Base-by-base conservation (phyloP, 768 basidiomycete species). In the Mycena floridula region DNA sequence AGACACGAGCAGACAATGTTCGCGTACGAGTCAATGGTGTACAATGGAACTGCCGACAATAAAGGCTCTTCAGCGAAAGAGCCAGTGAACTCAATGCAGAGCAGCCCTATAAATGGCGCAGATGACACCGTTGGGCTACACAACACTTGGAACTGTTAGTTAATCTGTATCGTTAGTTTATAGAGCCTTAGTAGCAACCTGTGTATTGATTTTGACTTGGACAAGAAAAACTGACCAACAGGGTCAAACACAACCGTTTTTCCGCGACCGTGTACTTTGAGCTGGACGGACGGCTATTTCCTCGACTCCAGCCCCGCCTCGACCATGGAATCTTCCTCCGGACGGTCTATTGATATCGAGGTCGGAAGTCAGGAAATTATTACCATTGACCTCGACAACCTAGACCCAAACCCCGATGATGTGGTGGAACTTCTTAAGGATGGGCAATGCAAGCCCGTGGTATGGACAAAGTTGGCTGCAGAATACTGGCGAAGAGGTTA, bases 401-500 rank as follows among this genome's bases (percentile, higher is more conserved):
- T 98, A 41, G 86, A 89, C 61, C 81, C 81, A 4, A 82, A 79
- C 55, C 80, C 84, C 6, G 80, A 84, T 49, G 84, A 88, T 48
- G 79, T 90, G 2, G 66, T 86, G 40, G 81, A 85, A 53, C 61
- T 93, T 3, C 60, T 93, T 39, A 76, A 73, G 46, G 82, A 87
- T 24, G 84, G 83, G 0, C 77, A 82, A 44, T 88, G 84, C 44
- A 79, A 69, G 47, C 79, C 81, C 15, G 79, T 76, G 58, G 77
- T 85, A 9, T 94, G 89, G 89, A 81, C 86, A 1, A 81, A 79
- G 49, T 72, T 94, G 18, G 90, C 91, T 7, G 81, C 80, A 13
- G 92, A 94, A 64, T 94, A 95, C 56, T 91, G 90, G 86, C 68
- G 85, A 49, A 75, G 81, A 52, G 87, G 85, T 0, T 76, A 81